Percentiles rank a stretch among this genome's conserved stretches.
Conservation (phyloP, 306 rosid genomes). For the Quercus cerris region DNA sequence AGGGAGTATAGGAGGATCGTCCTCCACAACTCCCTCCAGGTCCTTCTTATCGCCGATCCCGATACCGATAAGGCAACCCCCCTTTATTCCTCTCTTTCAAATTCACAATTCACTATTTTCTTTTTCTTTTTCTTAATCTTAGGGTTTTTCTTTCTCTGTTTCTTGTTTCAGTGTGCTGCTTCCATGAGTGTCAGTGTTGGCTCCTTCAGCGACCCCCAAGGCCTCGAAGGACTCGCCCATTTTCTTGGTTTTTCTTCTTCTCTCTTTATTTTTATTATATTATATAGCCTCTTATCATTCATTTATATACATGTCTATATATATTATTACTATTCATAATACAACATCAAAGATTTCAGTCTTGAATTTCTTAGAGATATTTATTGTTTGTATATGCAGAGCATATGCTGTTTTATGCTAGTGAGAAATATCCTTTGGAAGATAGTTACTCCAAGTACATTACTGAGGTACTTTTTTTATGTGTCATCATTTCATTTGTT, state of each 20-base stretch:
- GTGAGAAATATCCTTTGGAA: constrained; percentile 91
- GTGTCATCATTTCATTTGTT: not conserved
- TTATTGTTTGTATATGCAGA: constrained; percentile 43
- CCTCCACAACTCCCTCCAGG: constrained; percentile 70
- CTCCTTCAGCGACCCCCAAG: constrained; percentile 78
- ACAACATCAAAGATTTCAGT: not conserved
- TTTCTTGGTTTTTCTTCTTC: constrained; percentile 57
- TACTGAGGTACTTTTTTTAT: constrained; percentile 50
- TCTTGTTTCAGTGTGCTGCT: constrained; percentile 74
- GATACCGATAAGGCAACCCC: constrained; percentile 76
- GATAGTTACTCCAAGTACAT: constrained; percentile 93
- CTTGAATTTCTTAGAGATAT: constrained; percentile 1
- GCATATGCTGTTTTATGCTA: constrained; percentile 98
- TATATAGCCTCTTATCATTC: not conserved
- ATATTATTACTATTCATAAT: too few species aligned
- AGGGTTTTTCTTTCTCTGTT: not conserved
- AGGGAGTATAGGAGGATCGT: constrained; percentile 74
- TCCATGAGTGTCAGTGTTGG: constrained; percentile 92
- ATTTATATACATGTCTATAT: not conserved
- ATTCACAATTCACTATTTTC: not conserved
- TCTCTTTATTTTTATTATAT: not conserved
- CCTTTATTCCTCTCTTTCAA: not conserved
- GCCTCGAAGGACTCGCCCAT: constrained; percentile 95
- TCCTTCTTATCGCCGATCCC: constrained; percentile 78
- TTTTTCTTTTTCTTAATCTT: not conserved